Base-by-base conservation (phyloP, 805 yeast genomes). In the Kodamaea restingae region DNA sequence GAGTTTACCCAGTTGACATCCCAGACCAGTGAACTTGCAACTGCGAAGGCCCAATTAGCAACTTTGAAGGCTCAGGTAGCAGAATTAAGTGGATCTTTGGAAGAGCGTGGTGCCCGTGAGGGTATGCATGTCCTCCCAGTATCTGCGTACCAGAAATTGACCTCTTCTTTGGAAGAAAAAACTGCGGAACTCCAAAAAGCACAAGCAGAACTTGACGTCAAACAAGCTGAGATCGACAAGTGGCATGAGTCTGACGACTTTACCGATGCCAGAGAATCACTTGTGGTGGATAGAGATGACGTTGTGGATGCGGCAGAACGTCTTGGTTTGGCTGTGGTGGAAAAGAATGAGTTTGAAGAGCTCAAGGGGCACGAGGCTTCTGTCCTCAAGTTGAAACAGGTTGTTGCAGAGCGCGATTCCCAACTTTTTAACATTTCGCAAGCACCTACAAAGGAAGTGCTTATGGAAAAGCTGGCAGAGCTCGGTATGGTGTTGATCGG, bases 401-500 rank as follows among this genome's bases (percentile, higher is more conserved):
- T 42, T 7, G 18, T 60, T 18, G 59, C 55, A n/a, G 62, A 58
- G 35, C 58, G 55, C 33, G 70, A 65, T 18, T 47, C 61, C 4
- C 52, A 55, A 31, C 48, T 63, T 6, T 55, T 44, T 37, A 42
- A 46, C n/a, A 46, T 60, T 42, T 44, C 43, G 9, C 46, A 48
- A 21, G 35, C 35, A 8, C n/a, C n/a, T n/a, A n/a, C n/a, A n/a
- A n/a, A n/a, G n/a, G n/a, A n/a, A n/a, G n/a, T n/a, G n/a, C n/a
- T n/a, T n/a, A n/a, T n/a, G n/a, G n/a, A 43, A 14, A 49, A 50
- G 25, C 64, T 61, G 51, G 40, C 49, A 4, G 65, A 60, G 15
- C 51, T 55, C 31, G 71, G 64, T 6, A 45, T 68, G 36, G 58
- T 63, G 10, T 41, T 58, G 6, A 39, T 69, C 7, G 56, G 54